Percentiles rank a stretch among this genome's conserved stretches.
Conservation (phyloP, 129 eudicot species). For the Kitagawia praeruptora region DNA sequence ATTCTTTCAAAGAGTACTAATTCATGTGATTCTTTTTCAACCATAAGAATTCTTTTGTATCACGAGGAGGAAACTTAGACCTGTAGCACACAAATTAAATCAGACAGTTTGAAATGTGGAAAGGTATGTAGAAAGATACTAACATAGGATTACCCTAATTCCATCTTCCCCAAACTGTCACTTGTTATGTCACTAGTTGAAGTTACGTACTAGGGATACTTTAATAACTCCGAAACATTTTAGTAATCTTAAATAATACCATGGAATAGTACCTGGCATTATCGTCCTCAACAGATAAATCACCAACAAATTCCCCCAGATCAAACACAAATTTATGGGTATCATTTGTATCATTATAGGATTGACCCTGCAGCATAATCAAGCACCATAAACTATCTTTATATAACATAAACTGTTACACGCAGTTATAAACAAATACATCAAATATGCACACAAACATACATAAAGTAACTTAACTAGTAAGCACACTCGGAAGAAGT, state of each 20-base stretch:
- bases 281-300: constrained; percentile 67
- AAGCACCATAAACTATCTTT: constrained; percentile 10
- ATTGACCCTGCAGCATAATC: constrained; percentile 21
- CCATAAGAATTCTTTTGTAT: neutral
- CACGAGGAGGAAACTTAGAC: neutral
- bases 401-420: neutral
- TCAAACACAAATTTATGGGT: constrained; percentile 38
- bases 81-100: neutral
- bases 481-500: neutral
- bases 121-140: neutral
- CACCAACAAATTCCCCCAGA: constrained; percentile 75
- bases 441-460: neutral
- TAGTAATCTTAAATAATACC: constrained; percentile 3
- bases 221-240: neutral
- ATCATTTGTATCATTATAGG: constrained; percentile 27
- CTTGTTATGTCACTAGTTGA: neutral
- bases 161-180: neutral
- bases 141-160: neutral
- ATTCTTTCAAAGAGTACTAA: neutral
- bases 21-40: neutral
- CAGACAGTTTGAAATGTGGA: neutral
- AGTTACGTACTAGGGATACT: neutral
- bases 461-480: neutral
- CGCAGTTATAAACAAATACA: neutral
- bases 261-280: constrained; percentile 42